Evolutionary conservation across 208 protist genomes (phyloP).

Genomic region (Wallacemonas sp.): DNA sequence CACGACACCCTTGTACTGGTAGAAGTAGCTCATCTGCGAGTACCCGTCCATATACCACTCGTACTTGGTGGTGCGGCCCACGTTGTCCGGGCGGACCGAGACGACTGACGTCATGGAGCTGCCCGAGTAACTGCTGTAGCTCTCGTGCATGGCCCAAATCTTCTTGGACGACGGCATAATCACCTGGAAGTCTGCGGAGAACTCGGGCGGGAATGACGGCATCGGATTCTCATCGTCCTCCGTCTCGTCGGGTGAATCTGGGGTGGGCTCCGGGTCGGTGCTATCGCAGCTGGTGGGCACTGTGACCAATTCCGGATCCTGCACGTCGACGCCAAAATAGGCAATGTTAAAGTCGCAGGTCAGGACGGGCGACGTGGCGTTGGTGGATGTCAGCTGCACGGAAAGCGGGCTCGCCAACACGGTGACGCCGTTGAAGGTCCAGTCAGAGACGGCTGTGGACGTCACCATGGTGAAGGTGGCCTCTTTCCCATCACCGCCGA

Average conservation of each 20-base stretch:
- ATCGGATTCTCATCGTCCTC: constrained; percentile 20
- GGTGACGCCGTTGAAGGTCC: constrained; percentile 21
- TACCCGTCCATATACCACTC: constrained; percentile 37
- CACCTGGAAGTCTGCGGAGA: constrained; percentile 41
- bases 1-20: constrained; percentile 23
- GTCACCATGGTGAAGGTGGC: constrained; percentile 4
- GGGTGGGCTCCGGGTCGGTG: not conserved
- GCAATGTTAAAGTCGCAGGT: constrained; percentile 33
- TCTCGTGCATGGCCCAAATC: constrained; percentile 25
- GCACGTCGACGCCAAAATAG: constrained; percentile 23
- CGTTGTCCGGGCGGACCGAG: constrained; percentile 21
- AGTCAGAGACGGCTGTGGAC: not conserved
- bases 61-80: constrained; percentile 34
- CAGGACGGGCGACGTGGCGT: not conserved
- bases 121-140: constrained; percentile 16
- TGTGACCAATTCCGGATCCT: not conserved
- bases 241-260: constrained; percentile 16
- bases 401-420: constrained; percentile 16
- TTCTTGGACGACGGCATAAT: constrained; percentile 32
- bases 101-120: constrained; percentile 19
- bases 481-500: constrained; percentile 20
- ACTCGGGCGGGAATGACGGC: constrained; percentile 34
- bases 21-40: constrained; percentile 30
- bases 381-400: constrained; percentile 13
- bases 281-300: not conserved